phyloP scores from a whole-genome alignment of 495 filamentous ascomycete species.

The Daldinia caldariorum region DNA sequence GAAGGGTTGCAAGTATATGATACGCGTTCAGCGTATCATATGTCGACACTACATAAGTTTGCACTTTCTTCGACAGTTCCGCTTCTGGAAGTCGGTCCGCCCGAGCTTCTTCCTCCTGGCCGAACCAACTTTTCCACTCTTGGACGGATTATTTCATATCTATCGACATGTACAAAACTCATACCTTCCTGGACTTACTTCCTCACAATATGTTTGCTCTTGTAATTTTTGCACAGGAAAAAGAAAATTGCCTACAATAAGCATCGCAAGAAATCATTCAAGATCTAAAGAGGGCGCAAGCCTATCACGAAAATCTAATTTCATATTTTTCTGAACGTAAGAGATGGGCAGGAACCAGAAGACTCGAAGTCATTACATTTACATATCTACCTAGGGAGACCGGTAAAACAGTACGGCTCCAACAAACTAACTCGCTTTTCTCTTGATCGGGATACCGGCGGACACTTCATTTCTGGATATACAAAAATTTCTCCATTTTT shows the following conservation, averaged over 20 bases:
- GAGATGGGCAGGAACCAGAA: conserved; percentile 39
- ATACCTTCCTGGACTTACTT: conserved; percentile 15
- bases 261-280: conserved; percentile 40
- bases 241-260: conserved; percentile 1
- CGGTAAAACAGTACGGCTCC: conserved; percentile 42
- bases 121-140: neutral
- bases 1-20: conserved; percentile 58
- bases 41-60: neutral
- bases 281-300: conserved; percentile 47
- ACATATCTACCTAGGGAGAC: conserved; percentile 18
- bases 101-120: neutral
- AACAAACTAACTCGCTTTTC: conserved; percentile 5
- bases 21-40: neutral
- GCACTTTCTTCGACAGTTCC: neutral
- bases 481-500: conserved; percentile 24
- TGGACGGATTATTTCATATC: neutral
- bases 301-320: conserved; percentile 39
- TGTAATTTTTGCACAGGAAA: conserved; percentile 11
- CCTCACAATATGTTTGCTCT: conserved; percentile 12
- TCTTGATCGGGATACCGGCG: conserved; percentile 27
- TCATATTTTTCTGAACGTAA: conserved; percentile 22
- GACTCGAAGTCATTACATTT: conserved; percentile 34
- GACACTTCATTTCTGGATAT: conserved; percentile 35
- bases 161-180: conserved; percentile 24
- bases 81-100: neutral